Base-by-base conservation (phyloP, 2,329 filamentous ascomycete genomes). In the Colletotrichum phormii region DNA sequence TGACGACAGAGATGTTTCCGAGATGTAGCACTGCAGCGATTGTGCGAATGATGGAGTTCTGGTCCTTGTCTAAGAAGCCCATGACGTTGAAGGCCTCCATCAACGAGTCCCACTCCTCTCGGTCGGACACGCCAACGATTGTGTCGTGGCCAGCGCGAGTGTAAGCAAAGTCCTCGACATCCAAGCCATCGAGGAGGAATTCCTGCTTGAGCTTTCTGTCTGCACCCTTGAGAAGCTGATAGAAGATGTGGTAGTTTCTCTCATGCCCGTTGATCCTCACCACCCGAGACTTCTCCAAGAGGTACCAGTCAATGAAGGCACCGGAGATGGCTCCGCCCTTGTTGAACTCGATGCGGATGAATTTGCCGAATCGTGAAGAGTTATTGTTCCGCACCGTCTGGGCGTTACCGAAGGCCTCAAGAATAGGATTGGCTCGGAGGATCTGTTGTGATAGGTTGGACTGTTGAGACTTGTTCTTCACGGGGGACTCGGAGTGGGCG, bases 371-470 rank as follows among this genome's bases (percentile, higher is more conserved):
- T 75, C 97, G 92, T 5, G 97, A 99, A 0, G 97, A 99, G 81
- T 99, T 99, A 85, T 99, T 97, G 82, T 99, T 99, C 66, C 97
- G 91, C 35, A 99, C 95, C 0, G 97, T 99, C 81, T 99, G 97
- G 1, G 97, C 97, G 80, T 99, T 99, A 73, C 97, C 97, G 78
- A 99, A 99, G 1, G 97, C 94, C 88, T 99, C 97, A 3, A 99
- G 89, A 61, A 99, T 99, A 0, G 97, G 97, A 81, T 99, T 99
- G 72, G 97, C 97, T 57, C 96, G 91, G 54, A 99, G 86, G 46
- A 99, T 99, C 83, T 99, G 97, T 77, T 98, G 95, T 0, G 97
- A 98, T 11, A 99, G 90, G 72, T 95, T 98, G 13, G 95, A 93
- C 74, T 96, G 90, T 75, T 88, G 86, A 4, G 82, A 80, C 85